Percentiles rank a stretch among this genome's conserved stretches.
phyloP scores from a whole-genome alignment of 2,329 filamentous ascomycete genomes.

The Colletotrichum chlorophyti region DNA sequence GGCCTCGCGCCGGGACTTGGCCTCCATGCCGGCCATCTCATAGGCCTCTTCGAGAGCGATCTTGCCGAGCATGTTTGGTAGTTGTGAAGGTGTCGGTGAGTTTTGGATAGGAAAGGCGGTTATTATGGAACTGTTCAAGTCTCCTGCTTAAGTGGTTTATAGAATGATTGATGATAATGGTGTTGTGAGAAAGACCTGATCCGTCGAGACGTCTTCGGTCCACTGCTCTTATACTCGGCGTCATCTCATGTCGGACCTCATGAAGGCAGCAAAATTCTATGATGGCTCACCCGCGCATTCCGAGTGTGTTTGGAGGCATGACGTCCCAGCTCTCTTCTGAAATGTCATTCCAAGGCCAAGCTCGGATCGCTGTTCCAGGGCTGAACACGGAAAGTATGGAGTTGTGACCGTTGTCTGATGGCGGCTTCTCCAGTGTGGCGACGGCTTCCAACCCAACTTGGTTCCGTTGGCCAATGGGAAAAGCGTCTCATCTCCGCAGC shows the following conservation, averaged over 20 bases:
- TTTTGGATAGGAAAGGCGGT: too few relatives aligned
- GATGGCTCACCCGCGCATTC: neutral
- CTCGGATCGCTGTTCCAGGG: neutral
- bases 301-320: neutral
- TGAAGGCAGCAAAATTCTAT: neutral
- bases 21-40: conserved; percentile 62
- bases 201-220: neutral
- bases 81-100: neutral
- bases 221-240: neutral
- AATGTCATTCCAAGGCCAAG: neutral
- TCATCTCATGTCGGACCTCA: neutral
- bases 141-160: neutral
- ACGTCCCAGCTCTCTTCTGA: neutral
- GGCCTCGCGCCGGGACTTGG: conserved; percentile 68
- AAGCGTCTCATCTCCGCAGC: neutral
- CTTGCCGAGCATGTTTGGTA: conserved; percentile 61
- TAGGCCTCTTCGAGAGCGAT: conserved; percentile 69
- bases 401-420: neutral
- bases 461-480: neutral
- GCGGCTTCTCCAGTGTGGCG: neutral
- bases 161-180: too few relatives aligned
- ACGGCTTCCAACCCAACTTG: neutral
- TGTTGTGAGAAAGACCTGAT: neutral
- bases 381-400: conserved; percentile 9
- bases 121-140: neutral